These are phyloP conservation scores for Coccomyxa sp. DNA, from an alignment of 139 green algal species.

Conservation along the genomic window DNA sequence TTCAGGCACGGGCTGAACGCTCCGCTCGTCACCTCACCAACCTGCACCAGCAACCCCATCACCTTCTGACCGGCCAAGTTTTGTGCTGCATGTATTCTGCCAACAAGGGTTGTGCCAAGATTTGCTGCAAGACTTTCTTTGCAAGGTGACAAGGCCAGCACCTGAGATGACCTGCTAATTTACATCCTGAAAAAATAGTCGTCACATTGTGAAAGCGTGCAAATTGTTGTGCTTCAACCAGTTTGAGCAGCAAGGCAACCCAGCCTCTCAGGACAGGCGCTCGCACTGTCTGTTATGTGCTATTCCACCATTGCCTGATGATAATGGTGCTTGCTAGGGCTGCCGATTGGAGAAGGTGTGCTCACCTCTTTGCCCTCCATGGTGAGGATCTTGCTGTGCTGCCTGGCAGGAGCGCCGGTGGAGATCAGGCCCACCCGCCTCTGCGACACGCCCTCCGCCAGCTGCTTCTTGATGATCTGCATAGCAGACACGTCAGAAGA, in stretches of 20 bases:
- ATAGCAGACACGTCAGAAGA: neutral
- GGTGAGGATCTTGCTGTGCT: slow-evolving; percentile 69
- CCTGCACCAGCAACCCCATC: slow-evolving; percentile 16
- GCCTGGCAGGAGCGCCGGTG: slow-evolving; percentile 78
- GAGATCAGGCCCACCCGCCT: slow-evolving; percentile 91
- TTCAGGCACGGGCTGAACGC: slow-evolving; percentile 92
- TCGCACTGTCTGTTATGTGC: too few species aligned
- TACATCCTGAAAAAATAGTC: too few species aligned
- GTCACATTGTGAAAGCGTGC: too few species aligned
- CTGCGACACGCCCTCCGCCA: slow-evolving; percentile 76
- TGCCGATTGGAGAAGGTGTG: neutral
- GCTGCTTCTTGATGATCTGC: slow-evolving; percentile 88
- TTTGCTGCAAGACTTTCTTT: too few species aligned
- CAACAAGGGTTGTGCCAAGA: too few species aligned
- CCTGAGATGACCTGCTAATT: too few species aligned
- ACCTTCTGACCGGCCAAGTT: neutral
- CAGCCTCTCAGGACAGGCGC: too few species aligned
- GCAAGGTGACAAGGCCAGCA: too few species aligned
- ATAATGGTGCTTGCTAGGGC: too few species aligned
- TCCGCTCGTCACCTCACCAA: slow-evolving; percentile 90
- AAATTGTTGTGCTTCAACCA: too few species aligned
- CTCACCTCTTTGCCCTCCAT: slow-evolving; percentile 63
- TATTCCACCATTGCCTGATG: too few species aligned
- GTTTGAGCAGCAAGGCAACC: too few species aligned
- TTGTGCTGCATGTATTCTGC: neutral